Percentiles rank a stretch among this genome's conserved stretches.
phyloP scores from a whole-genome alignment of 768 basidiomycete species.

The Chalciporus chontae region DNA sequence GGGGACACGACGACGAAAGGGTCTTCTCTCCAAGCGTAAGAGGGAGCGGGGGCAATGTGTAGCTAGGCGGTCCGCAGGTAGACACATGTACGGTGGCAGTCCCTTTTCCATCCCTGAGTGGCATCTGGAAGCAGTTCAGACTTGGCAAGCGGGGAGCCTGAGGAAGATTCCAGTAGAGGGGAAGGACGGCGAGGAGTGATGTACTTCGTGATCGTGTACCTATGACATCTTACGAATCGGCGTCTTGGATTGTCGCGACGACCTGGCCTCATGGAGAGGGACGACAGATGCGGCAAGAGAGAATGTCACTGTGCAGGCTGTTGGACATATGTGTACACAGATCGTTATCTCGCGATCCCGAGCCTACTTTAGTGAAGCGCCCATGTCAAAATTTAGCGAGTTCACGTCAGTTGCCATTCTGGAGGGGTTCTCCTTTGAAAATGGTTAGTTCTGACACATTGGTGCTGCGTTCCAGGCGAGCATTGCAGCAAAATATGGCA shows the following conservation, averaged over 20 bases:
- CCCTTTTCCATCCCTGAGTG: slow-evolving; percentile 22
- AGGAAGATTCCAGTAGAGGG: not conserved
- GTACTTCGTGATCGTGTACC: slow-evolving; percentile 11
- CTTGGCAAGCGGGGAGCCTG: slow-evolving; percentile 11
- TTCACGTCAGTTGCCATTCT: slow-evolving; percentile 26
- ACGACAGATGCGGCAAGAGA: too few species aligned
- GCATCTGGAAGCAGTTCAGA: slow-evolving; percentile 16
- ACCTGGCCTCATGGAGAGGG: slow-evolving; percentile 9
- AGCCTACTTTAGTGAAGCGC: slow-evolving; percentile 14
- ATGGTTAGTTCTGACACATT: slow-evolving; percentile 7
- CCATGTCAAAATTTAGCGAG: slow-evolving; percentile 15
- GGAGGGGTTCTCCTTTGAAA: not conserved
- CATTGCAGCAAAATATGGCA: not conserved
- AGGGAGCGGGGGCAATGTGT: slow-evolving; percentile 26
- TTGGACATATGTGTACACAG: slow-evolving; percentile 3
- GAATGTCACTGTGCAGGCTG: not conserved
- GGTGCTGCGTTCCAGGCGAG: slow-evolving; percentile 5
- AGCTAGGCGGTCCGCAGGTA: slow-evolving; percentile 28
- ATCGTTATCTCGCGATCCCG: slow-evolving; percentile 33
- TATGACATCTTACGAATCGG: slow-evolving; percentile 8
- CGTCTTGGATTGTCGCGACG: slow-evolving; percentile 22
- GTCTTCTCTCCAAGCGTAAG: slow-evolving; percentile 20
- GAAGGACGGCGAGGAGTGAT: slow-evolving; percentile 19
- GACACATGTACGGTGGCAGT: slow-evolving; percentile 24
- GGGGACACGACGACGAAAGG: slow-evolving; percentile 4